Conservation (phyloP, 768 basidiomycete species). For the Psilocybe subaeruginosa region DNA sequence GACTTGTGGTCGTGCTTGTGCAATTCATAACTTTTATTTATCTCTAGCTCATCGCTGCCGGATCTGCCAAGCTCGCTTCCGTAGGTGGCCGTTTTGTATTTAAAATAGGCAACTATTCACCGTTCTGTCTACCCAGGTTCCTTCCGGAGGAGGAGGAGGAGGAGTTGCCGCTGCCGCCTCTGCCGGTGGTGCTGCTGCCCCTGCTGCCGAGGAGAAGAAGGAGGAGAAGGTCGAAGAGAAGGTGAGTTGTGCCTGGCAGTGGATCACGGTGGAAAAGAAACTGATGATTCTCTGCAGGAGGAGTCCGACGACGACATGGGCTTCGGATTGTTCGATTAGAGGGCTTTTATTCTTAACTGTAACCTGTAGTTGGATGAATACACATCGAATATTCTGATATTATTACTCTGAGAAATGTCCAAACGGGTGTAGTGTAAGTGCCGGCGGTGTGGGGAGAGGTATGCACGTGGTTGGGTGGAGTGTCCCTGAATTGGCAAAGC, state of each 20-base stretch:
- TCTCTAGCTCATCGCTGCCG: constrained; percentile 85
- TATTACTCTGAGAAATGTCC: constrained; percentile 8
- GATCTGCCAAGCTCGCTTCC: constrained; percentile 91
- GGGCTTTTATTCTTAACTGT: constrained; percentile 12
- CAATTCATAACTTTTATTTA: constrained; percentile 5
- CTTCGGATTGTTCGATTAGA: constrained; percentile 96
- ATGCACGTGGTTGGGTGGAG: constrained; percentile 4
- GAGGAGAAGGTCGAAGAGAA: constrained; percentile 93
- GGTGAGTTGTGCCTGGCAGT: constrained; percentile 38
- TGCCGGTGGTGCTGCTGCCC: constrained; percentile 57
- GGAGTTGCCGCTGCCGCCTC: constrained; percentile 53
- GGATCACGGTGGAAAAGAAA: not conserved
- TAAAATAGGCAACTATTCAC: not conserved
- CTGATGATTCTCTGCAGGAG: constrained; percentile 52
- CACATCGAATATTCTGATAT: not conserved
- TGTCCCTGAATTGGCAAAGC: constrained; percentile 18
- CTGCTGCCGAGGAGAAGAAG: constrained; percentile 76
- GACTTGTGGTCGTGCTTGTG: constrained; percentile 8
- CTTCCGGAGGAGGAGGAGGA: constrained; percentile 85
- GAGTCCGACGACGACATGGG: constrained; percentile 99
- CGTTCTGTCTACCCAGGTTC: constrained; percentile 54
- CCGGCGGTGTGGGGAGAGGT: constrained; percentile 34
- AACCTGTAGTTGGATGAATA: constrained; percentile 17
- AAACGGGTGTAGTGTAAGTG: constrained; percentile 14
- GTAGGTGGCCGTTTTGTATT: constrained; percentile 44